Conservation (phyloP, 2,329 filamentous ascomycete genomes). For the Trichophaea hybrida region DNA sequence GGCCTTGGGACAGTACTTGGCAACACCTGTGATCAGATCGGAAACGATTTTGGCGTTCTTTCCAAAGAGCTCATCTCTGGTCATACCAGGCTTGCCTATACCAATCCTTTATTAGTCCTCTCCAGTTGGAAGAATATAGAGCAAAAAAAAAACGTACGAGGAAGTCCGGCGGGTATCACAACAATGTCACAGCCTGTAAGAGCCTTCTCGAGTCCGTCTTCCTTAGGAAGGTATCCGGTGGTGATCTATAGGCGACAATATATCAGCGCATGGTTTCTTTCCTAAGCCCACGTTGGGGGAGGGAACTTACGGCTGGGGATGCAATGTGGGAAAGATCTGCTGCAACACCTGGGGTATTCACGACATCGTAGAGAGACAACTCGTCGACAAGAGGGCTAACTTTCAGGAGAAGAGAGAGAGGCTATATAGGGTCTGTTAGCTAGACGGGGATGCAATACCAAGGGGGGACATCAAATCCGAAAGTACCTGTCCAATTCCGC, state of each 20-base stretch:
- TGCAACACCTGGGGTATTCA: slow-evolving; percentile 93
- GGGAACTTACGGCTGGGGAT: slow-evolving; percentile 56
- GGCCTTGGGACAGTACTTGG: slow-evolving; percentile 80
- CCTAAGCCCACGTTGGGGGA: neutral
- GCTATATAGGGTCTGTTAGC: slow-evolving; percentile 40
- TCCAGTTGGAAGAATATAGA: slow-evolving; percentile 3
- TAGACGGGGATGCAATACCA: neutral
- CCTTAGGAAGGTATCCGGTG: slow-evolving; percentile 71
- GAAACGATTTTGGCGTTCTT: slow-evolving; percentile 98
- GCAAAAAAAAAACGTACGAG: slow-evolving; percentile 48
- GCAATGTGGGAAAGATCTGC: slow-evolving; percentile 97
- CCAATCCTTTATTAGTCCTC: slow-evolving; percentile 15
- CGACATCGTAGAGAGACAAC: slow-evolving; percentile 96
- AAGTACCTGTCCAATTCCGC: slow-evolving; percentile 89
- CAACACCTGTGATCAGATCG: slow-evolving; percentile 75
- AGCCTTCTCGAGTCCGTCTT: slow-evolving; percentile 72
- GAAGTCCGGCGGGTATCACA: slow-evolving; percentile 94
- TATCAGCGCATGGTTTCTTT: slow-evolving; percentile 19
- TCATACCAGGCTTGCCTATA: slow-evolving; percentile 96
- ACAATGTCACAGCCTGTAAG: slow-evolving; percentile 91
- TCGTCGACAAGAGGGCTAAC: slow-evolving; percentile 74
- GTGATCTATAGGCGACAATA: slow-evolving; percentile 15
- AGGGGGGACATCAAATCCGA: neutral
- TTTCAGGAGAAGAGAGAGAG: slow-evolving; percentile 92
- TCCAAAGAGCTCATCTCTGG: slow-evolving; percentile 98